phyloP scores from a whole-genome alignment of 768 basidiomycete species.

The Postia placenta region DNA sequence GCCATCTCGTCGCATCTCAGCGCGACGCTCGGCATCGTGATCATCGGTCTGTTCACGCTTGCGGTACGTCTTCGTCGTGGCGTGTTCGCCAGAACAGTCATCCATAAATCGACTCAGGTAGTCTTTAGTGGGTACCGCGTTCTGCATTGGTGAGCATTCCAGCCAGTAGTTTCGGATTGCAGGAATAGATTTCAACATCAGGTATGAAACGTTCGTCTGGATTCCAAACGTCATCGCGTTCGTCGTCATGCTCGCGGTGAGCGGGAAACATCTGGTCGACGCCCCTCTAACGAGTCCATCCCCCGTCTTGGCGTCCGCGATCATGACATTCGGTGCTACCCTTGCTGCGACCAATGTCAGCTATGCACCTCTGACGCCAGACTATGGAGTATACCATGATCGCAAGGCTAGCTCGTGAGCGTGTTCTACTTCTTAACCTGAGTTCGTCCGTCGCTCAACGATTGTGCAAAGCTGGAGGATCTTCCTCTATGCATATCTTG shows the following conservation, averaged over 20 bases:
- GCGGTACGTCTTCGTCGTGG: constrained; percentile 13
- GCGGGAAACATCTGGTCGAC: constrained; percentile 26
- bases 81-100: background rate
- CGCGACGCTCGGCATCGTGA: constrained; percentile 34
- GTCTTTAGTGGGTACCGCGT: constrained; percentile 17
- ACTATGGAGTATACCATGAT: constrained; percentile 46
- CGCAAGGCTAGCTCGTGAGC: constrained; percentile 16
- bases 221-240: constrained; percentile 34
- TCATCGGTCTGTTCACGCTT: constrained; percentile 34
- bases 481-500: constrained; percentile 40
- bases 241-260: constrained; percentile 32
- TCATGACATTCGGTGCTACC: constrained; percentile 40
- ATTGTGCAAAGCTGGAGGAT: constrained; percentile 26
- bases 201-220: constrained; percentile 34
- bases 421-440: background rate
- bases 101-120: background rate
- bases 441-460: background rate
- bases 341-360: constrained; percentile 37
- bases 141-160: constrained; percentile 25
- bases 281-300: constrained; percentile 12
- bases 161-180: background rate
- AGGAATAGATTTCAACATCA: constrained; percentile 3
- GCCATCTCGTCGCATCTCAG: constrained; percentile 25
- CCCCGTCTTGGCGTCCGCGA: constrained; percentile 25
- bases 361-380: constrained; percentile 36